These are phyloP conservation scores for Fraxinus ornus DNA, from an alignment of 305 asterid species.

Conservation along the genomic window DNA sequence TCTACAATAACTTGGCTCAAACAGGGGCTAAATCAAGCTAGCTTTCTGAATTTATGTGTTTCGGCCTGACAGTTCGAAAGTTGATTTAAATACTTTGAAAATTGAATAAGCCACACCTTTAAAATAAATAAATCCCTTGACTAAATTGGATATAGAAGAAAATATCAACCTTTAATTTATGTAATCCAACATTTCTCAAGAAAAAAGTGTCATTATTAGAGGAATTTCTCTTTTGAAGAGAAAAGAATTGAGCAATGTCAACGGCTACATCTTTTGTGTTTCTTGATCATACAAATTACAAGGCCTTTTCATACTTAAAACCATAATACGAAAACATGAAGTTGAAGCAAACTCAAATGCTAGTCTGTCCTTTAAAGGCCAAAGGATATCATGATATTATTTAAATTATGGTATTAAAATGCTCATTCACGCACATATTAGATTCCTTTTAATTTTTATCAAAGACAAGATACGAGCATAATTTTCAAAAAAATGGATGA, in stretches of 20 bases:
- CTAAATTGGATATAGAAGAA: neutral
- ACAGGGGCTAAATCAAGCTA: neutral
- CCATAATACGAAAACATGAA: conserved; percentile 6
- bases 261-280: conserved; percentile 37
- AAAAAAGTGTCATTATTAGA: conserved; percentile 27
- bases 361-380: neutral
- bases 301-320: conserved; percentile 15
- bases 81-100: neutral
- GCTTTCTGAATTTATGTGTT: neutral
- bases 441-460: neutral
- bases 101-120: neutral
- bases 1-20: too few relatives aligned
- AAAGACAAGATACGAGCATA: neutral
- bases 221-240: conserved; percentile 30
- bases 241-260: conserved; percentile 38
- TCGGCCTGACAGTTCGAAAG: neutral
- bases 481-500: neutral
- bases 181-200: conserved; percentile 30
- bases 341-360: neutral
- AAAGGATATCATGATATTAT: neutral
- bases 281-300: conserved; percentile 21
- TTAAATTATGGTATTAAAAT: too few relatives aligned
- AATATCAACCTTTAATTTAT: conserved; percentile 3
- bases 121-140: neutral
- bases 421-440: too few relatives aligned